These are phyloP conservation scores for Rhytidhysteron rufulum DNA, from an alignment of 2,329 filamentous ascomycete genomes.

Conservation along the genomic window DNA sequence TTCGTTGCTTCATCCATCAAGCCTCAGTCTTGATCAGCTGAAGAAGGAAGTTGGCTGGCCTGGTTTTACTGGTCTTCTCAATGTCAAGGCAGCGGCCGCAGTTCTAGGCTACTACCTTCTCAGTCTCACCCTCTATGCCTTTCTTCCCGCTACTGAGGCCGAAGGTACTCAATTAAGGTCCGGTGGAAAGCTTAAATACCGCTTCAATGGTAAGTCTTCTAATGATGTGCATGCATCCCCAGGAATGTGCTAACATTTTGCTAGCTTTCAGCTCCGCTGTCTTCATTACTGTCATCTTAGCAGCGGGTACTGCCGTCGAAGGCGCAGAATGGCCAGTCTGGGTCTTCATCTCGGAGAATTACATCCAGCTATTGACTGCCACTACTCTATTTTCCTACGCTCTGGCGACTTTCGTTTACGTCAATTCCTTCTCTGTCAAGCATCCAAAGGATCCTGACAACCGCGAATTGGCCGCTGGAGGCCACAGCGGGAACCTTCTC, in stretches of 20 bases:
- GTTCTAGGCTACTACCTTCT: conserved; percentile 74
- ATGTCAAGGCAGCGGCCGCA: conserved; percentile 64
- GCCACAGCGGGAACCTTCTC: conserved; percentile 75
- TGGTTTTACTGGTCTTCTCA: conserved; percentile 68
- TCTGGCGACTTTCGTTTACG: conserved; percentile 75
- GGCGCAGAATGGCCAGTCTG: conserved; percentile 83
- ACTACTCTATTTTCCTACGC: conserved; percentile 73
- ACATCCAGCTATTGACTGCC: conserved; percentile 76
- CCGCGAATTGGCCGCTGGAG: conserved; percentile 78
- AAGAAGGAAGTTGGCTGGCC: conserved; percentile 83
- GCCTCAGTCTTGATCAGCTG: conserved; percentile 66
- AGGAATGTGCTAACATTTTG: conserved; percentile 10
- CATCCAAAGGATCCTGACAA: conserved; percentile 62
- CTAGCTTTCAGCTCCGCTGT: conserved; percentile 75
- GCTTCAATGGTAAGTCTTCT: conserved; percentile 54
- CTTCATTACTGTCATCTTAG: conserved; percentile 66
- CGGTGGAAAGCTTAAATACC: conserved; percentile 75
- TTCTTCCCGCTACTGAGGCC: conserved; percentile 69
- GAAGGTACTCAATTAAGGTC: conserved; percentile 67
- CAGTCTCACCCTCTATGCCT: conserved; percentile 68
- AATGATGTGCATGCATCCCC: conserved; percentile 11
- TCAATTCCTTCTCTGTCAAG: conserved; percentile 77
- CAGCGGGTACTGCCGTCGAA: conserved; percentile 69
- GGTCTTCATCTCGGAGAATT: conserved; percentile 91
- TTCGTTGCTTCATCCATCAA: conserved; percentile 69